These are phyloP conservation scores for Colletotrichum magnum DNA, from an alignment of 2,329 filamentous ascomycete genomes.

Conservation along the genomic window DNA sequence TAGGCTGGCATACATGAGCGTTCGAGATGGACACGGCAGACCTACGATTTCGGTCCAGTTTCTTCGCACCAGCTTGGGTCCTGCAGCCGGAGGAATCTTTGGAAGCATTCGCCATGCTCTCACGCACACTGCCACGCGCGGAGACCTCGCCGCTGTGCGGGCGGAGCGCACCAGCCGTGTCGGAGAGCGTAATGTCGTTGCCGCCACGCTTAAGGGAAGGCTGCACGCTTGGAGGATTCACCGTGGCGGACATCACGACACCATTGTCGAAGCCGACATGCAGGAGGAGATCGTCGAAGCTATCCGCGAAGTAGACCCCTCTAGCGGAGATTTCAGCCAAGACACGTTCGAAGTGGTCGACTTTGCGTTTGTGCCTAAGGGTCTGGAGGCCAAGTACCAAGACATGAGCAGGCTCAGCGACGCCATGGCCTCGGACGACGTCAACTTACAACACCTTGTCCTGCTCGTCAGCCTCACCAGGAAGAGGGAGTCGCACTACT, in stretches of 20 bases:
- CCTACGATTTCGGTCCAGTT: slow-evolving; percentile 85
- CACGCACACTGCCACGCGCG: slow-evolving; percentile 77
- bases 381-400: slow-evolving; percentile 63
- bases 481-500: slow-evolving; percentile 73
- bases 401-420: slow-evolving; percentile 66
- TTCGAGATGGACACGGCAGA: slow-evolving; percentile 89
- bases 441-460: slow-evolving; percentile 70
- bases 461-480: slow-evolving; percentile 71
- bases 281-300: slow-evolving; percentile 74
- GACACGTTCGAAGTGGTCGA: slow-evolving; percentile 83
- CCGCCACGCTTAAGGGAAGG: slow-evolving; percentile 82
- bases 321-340: slow-evolving; percentile 62
- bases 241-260: slow-evolving; percentile 85
- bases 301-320: slow-evolving; percentile 69
- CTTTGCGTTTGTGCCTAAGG: slow-evolving; percentile 77
- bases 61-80: slow-evolving; percentile 73
- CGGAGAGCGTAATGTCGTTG: slow-evolving; percentile 87
- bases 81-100: slow-evolving; percentile 77
- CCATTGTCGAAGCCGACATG: slow-evolving; percentile 80
- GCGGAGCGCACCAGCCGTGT: slow-evolving; percentile 79
- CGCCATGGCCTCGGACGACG: slow-evolving; percentile 63
- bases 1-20: slow-evolving; percentile 85
- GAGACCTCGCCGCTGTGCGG: slow-evolving; percentile 85
- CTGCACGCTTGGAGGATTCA: slow-evolving; percentile 91
- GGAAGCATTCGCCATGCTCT: slow-evolving; percentile 86